Conservation (phyloP, 345 rosid genomes). For the Firmiana major region DNA sequence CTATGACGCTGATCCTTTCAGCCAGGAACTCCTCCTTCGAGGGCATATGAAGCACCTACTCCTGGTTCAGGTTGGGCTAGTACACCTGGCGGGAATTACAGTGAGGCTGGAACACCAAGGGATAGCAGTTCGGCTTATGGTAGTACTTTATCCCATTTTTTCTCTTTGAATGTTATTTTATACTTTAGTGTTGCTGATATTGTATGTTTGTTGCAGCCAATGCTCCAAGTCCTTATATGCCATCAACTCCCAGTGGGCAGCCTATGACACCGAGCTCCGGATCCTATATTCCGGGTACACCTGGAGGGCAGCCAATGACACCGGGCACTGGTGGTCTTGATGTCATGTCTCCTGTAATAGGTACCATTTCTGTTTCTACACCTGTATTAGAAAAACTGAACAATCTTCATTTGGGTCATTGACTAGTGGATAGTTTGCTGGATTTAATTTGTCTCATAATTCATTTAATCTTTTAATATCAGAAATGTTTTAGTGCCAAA, state of each 20-base stretch:
- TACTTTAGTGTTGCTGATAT: neutral
- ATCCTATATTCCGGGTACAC: slow-evolving; percentile 87
- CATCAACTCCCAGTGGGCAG: slow-evolving; percentile 87
- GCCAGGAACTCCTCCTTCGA: slow-evolving; percentile 95
- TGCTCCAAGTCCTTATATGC: slow-evolving; percentile 93
- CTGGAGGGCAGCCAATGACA: slow-evolving; percentile 98
- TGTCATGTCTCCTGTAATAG: slow-evolving; percentile 87
- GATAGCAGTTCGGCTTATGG: slow-evolving; percentile 73
- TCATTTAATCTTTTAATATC: neutral
- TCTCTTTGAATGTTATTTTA: neutral
- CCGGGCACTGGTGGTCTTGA: slow-evolving; percentile 89
- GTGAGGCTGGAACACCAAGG: slow-evolving; percentile 92
- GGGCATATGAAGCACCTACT: slow-evolving; percentile 90
- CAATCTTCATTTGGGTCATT: neutral
- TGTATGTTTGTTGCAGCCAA: slow-evolving; percentile 48
- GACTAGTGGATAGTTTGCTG: neutral
- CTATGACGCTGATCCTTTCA: slow-evolving; percentile 25
- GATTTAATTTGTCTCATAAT: neutral
- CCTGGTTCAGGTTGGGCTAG: slow-evolving; percentile 92
- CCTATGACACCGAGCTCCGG: slow-evolving; percentile 90
- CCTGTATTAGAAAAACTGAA: neutral
- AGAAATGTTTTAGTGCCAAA: neutral
- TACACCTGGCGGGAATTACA: slow-evolving; percentile 88
- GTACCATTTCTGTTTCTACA: slow-evolving; percentile 25
- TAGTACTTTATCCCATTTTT: slow-evolving; percentile 23